phyloP scores from a whole-genome alignment of 495 filamentous ascomycete species.

The Penicillium subrubescens region DNA sequence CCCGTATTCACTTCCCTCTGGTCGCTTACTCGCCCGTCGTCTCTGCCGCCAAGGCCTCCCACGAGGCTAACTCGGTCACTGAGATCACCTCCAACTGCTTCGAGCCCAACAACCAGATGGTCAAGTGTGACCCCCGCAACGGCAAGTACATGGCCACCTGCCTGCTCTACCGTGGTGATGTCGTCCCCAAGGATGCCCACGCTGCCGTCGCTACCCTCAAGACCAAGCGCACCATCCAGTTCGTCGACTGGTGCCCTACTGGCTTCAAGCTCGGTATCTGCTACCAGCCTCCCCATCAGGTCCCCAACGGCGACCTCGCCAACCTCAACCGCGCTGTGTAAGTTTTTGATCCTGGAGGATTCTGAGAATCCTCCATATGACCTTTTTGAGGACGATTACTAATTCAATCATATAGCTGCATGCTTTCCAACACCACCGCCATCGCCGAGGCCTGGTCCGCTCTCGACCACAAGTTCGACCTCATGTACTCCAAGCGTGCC shows the following conservation, averaged over 20 bases:
- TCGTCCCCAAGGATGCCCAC: constrained; percentile 94
- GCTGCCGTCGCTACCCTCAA: constrained; percentile 90
- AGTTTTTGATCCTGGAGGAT: constrained; percentile 38
- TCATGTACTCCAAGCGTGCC: constrained; percentile 99
- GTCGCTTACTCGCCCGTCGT: constrained; percentile 95
- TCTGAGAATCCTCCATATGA: neutral
- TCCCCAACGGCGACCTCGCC: constrained; percentile 95
- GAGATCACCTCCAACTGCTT: constrained; percentile 71
- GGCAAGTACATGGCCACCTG: constrained; percentile 99
- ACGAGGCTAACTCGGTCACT: constrained; percentile 78
- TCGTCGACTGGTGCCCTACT: constrained; percentile 99
- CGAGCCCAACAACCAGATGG: constrained; percentile 92
- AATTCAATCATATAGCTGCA: constrained; percentile 64
- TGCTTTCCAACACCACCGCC: constrained; percentile 99
- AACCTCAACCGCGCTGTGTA: constrained; percentile 98
- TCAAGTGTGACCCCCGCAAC: constrained; percentile 97
- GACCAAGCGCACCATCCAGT: constrained; percentile 98
- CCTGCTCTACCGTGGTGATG: constrained; percentile 96
- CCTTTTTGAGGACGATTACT: neutral
- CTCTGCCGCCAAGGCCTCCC: constrained; percentile 88
- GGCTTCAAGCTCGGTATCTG: constrained; percentile 99
- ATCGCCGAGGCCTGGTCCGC: constrained; percentile 98
- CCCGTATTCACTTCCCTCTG: constrained; percentile 98
- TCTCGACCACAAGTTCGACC: constrained; percentile 97
- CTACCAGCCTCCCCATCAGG: constrained; percentile 94